Conservation (phyloP, 148 eudicot genomes). For the Rhododendron kiyosumense region DNA sequence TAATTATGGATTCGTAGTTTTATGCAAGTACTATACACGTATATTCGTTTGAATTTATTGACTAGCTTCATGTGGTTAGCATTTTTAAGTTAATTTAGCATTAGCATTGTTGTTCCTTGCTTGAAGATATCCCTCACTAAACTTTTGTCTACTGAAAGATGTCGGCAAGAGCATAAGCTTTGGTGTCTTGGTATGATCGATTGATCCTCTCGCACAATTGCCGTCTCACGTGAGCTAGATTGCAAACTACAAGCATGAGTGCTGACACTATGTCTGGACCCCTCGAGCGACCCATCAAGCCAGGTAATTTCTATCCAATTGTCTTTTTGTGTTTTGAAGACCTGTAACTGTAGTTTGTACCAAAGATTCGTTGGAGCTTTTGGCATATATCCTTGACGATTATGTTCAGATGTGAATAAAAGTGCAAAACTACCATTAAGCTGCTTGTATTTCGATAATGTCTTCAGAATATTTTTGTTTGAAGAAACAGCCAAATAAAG, state of each 20-base stretch:
- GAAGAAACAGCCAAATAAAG: background rate
- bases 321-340: background rate
- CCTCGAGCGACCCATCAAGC: constrained; percentile 43
- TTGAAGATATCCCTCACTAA: background rate
- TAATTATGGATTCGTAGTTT: background rate
- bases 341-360: background rate
- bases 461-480: background rate
- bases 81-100: background rate
- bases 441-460: background rate
- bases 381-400: background rate
- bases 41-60: background rate
- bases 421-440: background rate
- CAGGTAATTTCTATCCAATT: constrained; percentile 26
- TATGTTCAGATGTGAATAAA: background rate
- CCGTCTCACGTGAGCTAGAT: constrained; percentile 23
- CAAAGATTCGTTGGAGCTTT: background rate
- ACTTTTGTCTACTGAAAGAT: constrained; percentile 10
- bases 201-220: constrained; percentile 21
- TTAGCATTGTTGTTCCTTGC: background rate
- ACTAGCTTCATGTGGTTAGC: background rate
- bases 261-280: constrained; percentile 50
- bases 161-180: constrained; percentile 15
- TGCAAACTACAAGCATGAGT: constrained; percentile 38
- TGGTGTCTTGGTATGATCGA: constrained; percentile 17
- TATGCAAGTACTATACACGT: background rate